phyloP scores from a whole-genome alignment of 2,329 filamentous ascomycete genomes.

The Alternaria ethzedia region DNA sequence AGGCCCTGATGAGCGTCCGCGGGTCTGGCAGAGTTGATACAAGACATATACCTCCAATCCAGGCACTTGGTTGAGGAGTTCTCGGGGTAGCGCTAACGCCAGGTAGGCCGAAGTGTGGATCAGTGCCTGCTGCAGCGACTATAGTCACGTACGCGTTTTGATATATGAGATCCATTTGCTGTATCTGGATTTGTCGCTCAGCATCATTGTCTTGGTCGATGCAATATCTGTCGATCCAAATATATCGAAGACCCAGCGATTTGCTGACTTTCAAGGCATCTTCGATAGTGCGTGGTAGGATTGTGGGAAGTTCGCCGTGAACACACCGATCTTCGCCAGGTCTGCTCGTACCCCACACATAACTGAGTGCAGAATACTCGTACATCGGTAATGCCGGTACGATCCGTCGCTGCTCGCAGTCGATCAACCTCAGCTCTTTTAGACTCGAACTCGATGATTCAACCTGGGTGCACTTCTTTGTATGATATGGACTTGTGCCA shows the following conservation, averaged over 20 bases:
- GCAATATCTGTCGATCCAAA: neutral
- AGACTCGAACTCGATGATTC: neutral
- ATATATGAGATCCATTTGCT: neutral
- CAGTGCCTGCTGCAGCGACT: neutral
- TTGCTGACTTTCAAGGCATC: neutral
- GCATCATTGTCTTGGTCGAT: neutral
- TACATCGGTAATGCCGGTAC: neutral
- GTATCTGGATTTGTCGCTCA: neutral
- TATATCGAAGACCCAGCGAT: neutral
- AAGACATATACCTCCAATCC: neutral
- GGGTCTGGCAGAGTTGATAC: neutral
- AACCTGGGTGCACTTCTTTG: neutral
- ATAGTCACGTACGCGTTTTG: neutral
- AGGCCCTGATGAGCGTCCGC: neutral
- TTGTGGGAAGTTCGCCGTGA: rapidly evolving
- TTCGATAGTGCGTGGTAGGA: neutral
- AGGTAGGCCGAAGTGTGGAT: neutral
- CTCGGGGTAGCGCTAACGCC: neutral
- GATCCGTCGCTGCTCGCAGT: neutral
- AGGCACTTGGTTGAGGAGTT: neutral
- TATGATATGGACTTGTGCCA: neutral
- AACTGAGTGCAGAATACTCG: neutral
- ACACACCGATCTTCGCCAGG: neutral
- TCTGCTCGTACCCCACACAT: neutral
- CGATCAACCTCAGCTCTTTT: neutral